A percentile compares a stretch with the other conserved stretches of the same genome.
These are phyloP conservation scores for Agastache rugosa DNA, from an alignment of 257 asterid species.

Conservation along the genomic window DNA sequence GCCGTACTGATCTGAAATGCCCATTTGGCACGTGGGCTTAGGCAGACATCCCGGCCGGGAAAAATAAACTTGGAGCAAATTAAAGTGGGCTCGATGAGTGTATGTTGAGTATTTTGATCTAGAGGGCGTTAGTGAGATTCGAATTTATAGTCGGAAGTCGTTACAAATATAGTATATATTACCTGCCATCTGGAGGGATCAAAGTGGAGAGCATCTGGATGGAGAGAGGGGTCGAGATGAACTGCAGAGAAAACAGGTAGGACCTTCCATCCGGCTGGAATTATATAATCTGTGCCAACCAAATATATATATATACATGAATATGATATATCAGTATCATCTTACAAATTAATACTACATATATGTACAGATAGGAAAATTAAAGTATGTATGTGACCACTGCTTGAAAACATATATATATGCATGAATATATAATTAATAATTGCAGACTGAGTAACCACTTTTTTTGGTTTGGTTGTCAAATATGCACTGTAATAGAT, in stretches of 20 bases:
- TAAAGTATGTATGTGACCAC: constrained; percentile 26
- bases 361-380: constrained; percentile 30
- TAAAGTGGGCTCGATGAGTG: too few species aligned
- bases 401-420: constrained; percentile 32
- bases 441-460: constrained; percentile 25
- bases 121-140: too few species aligned
- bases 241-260: constrained; percentile 81
- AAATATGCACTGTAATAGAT: not conserved
- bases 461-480: not conserved
- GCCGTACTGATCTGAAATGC: too few species aligned
- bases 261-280: constrained; percentile 91
- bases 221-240: constrained; percentile 73
- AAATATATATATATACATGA: not conserved
- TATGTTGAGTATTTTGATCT: too few species aligned
- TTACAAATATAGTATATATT: not conserved
- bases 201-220: constrained; percentile 55
- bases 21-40: too few species aligned
- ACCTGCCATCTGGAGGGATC: constrained; percentile 92
- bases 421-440: constrained; percentile 52
- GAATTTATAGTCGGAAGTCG: too few species aligned
- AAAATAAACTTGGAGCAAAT: too few species aligned
- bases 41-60: not conserved
- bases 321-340: not conserved
- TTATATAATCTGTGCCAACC: constrained; percentile 55
- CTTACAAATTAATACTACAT: not conserved